Base-by-base conservation (phyloP, 2,329 filamentous ascomycete genomes). In the Ambrosiella beaveri region DNA sequence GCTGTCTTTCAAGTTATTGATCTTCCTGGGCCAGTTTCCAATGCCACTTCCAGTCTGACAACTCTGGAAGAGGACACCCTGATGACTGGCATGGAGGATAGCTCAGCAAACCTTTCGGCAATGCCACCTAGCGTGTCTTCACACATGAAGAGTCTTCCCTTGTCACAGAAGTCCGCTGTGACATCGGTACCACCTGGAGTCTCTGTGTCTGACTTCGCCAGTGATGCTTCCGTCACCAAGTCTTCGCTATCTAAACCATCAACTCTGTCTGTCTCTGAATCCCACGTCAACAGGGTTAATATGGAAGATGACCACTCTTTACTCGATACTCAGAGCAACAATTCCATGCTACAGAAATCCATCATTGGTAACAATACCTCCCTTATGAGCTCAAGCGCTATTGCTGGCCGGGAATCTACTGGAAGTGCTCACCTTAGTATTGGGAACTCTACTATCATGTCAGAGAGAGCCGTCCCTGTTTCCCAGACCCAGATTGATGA, bases 181-280 rank as follows among this genome's bases (percentile, higher is more conserved):
- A 81, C 79, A 13, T 71, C 77, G 17, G 68, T 84, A 2, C 78
- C 80, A 0, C 70, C 74, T 0, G 80, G 78, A 3, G 71, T 80
- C 57, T 79, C 78, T 3, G 79, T 79, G 12, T 79, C 77, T 35
- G 77, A 76, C 11, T 68, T 78, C 60, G 72, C 83, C 57, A 96
- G 97, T 65, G 89, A 95, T 65, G 91, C 89, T 1, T 95, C 89
- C 1, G 94, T 90, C 1, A 95, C 90, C n/a, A 93, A 95, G 70
- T 90, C 86, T 1, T 88, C 86, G 0, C 79, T 81, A 5, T 88
- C 85, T 2, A 47, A 54, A 36, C 51, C 51, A 2, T 19, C 50
- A 37, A 17, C 17, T n/a, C 7, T 40, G 11, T 54, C 19, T 8
- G 51, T 57, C 27, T 38, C 49, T 47, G 65, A 67, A 17, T 66